phyloP scores from a whole-genome alignment of 2,329 filamentous ascomycete species.

The Rosellinia necatrix region DNA sequence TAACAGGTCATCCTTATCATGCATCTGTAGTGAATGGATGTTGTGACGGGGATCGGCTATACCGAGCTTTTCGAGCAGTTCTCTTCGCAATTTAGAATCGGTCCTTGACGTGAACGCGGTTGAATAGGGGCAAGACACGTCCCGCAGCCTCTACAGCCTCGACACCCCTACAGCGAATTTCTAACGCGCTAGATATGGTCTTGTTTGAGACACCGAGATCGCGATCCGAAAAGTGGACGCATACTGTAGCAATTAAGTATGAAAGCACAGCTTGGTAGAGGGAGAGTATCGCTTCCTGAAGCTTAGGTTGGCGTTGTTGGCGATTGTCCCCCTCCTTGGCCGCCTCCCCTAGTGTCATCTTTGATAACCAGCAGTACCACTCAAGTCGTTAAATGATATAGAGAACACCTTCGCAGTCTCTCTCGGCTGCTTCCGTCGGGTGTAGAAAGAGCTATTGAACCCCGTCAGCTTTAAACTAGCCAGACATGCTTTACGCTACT shows the following conservation, averaged over 20 bases:
- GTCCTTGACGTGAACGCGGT: neutral
- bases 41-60: neutral
- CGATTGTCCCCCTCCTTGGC: neutral
- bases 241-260: neutral
- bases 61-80: neutral
- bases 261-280: slow-evolving; percentile 1
- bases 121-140: neutral
- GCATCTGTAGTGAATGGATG: neutral
- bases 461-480: neutral
- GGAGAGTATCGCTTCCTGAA: neutral
- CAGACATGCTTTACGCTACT: neutral
- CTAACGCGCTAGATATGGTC: too few relatives aligned
- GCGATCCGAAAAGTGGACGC: neutral
- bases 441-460: neutral
- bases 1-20: neutral
- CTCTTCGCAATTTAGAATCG: neutral
- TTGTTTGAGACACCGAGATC: too few relatives aligned
- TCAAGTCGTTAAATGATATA: neutral
- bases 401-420: neutral
- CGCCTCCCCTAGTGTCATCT: neutral
- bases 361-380: neutral
- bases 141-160: neutral
- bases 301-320: neutral
- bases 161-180: neutral
- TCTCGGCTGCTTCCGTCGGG: neutral